A percentile compares a stretch with the other conserved stretches of the same genome.
These are phyloP conservation scores for Aureobasidium sp. DNA, from an alignment of 2,329 filamentous ascomycete genomes.

Conservation along the genomic window DNA sequence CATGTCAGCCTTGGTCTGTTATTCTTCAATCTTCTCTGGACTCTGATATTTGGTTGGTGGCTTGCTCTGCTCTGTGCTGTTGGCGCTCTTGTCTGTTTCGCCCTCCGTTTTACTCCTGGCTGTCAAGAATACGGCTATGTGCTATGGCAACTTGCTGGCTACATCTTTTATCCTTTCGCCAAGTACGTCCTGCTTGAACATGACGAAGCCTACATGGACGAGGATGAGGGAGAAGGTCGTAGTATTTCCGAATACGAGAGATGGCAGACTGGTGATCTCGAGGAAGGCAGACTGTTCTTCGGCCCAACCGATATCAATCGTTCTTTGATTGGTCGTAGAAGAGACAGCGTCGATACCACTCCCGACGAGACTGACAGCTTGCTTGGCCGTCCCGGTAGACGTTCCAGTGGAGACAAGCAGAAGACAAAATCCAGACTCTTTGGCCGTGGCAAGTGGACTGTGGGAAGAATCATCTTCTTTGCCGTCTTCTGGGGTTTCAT, in stretches of 20 bases:
- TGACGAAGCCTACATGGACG: slow-evolving; percentile 88
- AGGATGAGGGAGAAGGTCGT: slow-evolving; percentile 90
- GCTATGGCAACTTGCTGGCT: slow-evolving; percentile 74
- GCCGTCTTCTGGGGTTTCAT: slow-evolving; percentile 91
- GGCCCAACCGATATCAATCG: slow-evolving; percentile 64
- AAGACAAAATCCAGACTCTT: slow-evolving; percentile 75
- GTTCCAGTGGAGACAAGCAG: slow-evolving; percentile 17
- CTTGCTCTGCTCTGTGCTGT: slow-evolving; percentile 68
- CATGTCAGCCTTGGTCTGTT: slow-evolving; percentile 78
- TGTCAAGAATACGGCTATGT: slow-evolving; percentile 79
- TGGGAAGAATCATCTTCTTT: slow-evolving; percentile 93
- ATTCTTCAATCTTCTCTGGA: slow-evolving; percentile 87
- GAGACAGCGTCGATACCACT: slow-evolving; percentile 81
- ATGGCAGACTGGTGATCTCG: slow-evolving; percentile 95
- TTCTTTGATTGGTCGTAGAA: slow-evolving; percentile 77
- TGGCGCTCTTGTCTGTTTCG: slow-evolving; percentile 67
- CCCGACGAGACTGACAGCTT: slow-evolving; percentile 79
- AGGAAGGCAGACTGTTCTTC: slow-evolving; percentile 93
- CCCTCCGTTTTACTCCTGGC: slow-evolving; percentile 72
- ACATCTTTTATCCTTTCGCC: slow-evolving; percentile 93
- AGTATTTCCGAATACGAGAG: slow-evolving; percentile 99
- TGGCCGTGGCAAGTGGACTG: slow-evolving; percentile 90
- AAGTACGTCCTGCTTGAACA: slow-evolving; percentile 90
- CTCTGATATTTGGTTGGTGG: slow-evolving; percentile 93
- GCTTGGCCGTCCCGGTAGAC: slow-evolving; percentile 59